phyloP scores from a whole-genome alignment of 805 yeast species.

The Kluyveromyces starmeri region DNA sequence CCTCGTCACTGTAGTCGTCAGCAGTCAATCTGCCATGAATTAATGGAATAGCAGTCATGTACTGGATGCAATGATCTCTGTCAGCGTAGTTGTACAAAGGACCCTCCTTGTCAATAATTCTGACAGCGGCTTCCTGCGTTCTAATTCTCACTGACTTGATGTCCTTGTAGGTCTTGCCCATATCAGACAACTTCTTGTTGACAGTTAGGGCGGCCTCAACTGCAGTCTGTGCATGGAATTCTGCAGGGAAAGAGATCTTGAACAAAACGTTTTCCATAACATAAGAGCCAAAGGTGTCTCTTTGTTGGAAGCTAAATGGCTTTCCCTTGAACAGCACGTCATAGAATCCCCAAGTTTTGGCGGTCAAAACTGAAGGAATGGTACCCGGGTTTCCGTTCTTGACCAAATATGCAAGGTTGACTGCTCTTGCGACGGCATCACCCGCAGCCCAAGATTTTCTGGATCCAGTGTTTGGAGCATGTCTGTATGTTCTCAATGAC shows the following conservation, averaged over 20 bases:
- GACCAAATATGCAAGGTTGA: conserved; percentile 44
- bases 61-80: conserved; percentile 57
- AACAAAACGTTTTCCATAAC: conserved; percentile 57
- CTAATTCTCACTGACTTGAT: conserved; percentile 41
- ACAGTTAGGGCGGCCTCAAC: conserved; percentile 48
- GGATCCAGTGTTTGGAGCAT: conserved; percentile 55
- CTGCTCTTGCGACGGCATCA: conserved; percentile 52
- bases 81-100: conserved; percentile 57
- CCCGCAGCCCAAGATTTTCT: conserved; percentile 66
- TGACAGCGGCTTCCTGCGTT: conserved; percentile 53
- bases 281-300: conserved; percentile 41
- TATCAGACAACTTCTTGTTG: conserved; percentile 28
- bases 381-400: conserved; percentile 44
- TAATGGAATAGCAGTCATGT: conserved; percentile 52
- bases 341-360: conserved; percentile 55
- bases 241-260: conserved; percentile 58
- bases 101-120: conserved; percentile 52
- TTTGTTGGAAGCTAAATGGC: conserved; percentile 41
- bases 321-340: conserved; percentile 50
- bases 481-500: conserved; percentile 50
- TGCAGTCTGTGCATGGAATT: conserved; percentile 59
- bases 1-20: conserved; percentile 43
- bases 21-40: conserved; percentile 49
- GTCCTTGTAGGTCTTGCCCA: conserved; percentile 40
- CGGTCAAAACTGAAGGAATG: conserved; percentile 49